Evolutionary conservation across 345 rosid species (phyloP).

Genomic region (Salix purpurea): DNA sequence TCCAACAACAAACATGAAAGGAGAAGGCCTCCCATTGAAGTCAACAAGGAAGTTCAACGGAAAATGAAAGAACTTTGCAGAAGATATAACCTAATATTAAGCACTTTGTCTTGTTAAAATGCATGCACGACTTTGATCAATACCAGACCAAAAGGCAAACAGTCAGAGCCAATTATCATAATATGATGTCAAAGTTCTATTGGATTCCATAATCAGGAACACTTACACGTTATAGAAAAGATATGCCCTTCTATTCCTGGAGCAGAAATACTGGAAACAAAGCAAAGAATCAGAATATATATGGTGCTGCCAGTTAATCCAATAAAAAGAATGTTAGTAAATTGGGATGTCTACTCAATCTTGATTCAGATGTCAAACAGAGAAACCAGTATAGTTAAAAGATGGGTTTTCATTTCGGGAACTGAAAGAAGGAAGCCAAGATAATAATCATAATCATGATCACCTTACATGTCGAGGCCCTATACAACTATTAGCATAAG

Average conservation of each 20-base stretch:
- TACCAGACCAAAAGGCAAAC: background rate
- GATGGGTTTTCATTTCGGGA: background rate
- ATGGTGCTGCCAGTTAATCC: background rate
- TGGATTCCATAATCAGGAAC: constrained; percentile 6
- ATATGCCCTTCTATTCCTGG: constrained; percentile 73
- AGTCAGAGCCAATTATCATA: background rate
- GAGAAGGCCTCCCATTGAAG: background rate
- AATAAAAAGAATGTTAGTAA: background rate
- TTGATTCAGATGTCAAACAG: background rate
- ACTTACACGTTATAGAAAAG: constrained; percentile 78
- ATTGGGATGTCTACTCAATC: background rate
- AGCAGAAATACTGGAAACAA: constrained; percentile 61
- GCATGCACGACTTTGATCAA: background rate
- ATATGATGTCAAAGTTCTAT: too few relatives aligned
- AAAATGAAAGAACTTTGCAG: background rate
- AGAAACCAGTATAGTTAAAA: background rate
- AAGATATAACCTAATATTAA: background rate
- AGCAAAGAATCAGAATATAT: constrained; percentile 12
- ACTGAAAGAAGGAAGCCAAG: background rate
- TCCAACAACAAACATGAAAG: background rate
- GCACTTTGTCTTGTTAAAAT: background rate
- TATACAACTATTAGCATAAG: background rate
- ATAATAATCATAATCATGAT: background rate
- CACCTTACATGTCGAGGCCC: background rate
- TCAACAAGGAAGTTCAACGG: too few relatives aligned